These are phyloP conservation scores for Citrus glauca DNA, from an alignment of 345 rosid species.

Conservation along the genomic window DNA sequence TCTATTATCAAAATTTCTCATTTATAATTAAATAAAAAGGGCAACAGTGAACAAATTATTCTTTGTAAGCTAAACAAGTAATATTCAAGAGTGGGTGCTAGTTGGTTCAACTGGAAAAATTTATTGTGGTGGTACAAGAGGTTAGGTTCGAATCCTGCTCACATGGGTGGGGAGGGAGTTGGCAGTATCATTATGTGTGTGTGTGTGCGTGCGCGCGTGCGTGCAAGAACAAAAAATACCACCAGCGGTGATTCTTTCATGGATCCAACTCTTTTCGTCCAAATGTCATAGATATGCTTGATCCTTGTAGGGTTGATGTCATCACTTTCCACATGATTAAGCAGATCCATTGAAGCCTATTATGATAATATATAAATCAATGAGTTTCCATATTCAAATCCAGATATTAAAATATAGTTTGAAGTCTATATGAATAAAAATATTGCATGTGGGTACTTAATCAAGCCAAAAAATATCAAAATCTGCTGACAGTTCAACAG, in stretches of 20 bases:
- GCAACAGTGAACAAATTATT: neutral
- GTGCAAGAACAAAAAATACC: slow-evolving; percentile 25
- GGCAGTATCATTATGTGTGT: neutral
- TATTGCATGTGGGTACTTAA: neutral
- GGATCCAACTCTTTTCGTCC: slow-evolving; percentile 63
- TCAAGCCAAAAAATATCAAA: neutral
- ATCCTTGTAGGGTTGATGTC: slow-evolving; percentile 29
- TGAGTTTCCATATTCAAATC: neutral
- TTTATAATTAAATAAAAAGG: no score
- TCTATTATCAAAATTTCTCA: neutral
- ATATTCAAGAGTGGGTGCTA: neutral
- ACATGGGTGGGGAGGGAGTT: neutral
- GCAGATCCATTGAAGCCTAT: slow-evolving; percentile 63
- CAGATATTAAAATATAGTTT: neutral
- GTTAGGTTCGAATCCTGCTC: neutral
- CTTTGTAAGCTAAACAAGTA: neutral
- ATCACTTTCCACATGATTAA: slow-evolving; percentile 36
- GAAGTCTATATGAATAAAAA: neutral
- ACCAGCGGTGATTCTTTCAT: slow-evolving; percentile 27
- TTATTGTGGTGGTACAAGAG: neutral
- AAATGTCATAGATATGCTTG: slow-evolving; percentile 48
- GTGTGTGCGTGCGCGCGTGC: no score
- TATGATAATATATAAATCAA: neutral
- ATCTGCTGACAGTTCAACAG: neutral
- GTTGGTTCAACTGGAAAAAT: neutral